phyloP scores from a whole-genome alignment of 768 basidiomycete species.

The Kwoniella bestiolae region DNA sequence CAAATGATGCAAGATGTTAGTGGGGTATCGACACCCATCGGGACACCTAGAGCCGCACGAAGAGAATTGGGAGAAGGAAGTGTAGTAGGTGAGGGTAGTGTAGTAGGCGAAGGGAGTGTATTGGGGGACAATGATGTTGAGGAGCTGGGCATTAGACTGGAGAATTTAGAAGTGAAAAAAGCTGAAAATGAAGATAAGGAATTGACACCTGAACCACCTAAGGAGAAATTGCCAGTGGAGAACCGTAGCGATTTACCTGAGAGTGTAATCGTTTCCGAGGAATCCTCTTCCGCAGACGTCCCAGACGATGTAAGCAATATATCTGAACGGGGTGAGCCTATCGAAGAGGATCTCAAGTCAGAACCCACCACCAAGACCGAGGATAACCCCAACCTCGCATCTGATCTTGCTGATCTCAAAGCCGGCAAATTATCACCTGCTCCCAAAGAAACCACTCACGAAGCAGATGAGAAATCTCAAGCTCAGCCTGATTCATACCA shows the following conservation, averaged over 20 bases:
- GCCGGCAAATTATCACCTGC: constrained; percentile 3
- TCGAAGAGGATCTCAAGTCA: neutral
- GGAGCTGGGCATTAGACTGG: constrained; percentile 18
- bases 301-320: constrained; percentile 3
- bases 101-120: constrained; percentile 28
- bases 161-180: constrained; percentile 19
- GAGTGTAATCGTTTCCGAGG: neutral
- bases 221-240: neutral
- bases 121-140: constrained; percentile 25
- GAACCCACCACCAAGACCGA: neutral
- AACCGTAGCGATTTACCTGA: neutral
- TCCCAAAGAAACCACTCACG: neutral
- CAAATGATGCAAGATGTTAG: constrained; percentile 47
- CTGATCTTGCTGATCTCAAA: constrained; percentile 22
- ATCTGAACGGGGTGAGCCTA: neutral
- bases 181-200: constrained; percentile 21
- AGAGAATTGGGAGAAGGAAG: constrained; percentile 38
- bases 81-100: constrained; percentile 21
- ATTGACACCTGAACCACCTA: constrained; percentile 27
- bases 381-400: constrained; percentile 9
- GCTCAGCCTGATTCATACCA: constrained; percentile 4
- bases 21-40: constrained; percentile 46
- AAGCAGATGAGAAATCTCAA: neutral
- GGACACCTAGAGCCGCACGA: constrained; percentile 43
- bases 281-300: neutral